Evolutionary conservation across 805 yeast species (phyloP).

Genomic region (Pichia nanzhaoensis): DNA sequence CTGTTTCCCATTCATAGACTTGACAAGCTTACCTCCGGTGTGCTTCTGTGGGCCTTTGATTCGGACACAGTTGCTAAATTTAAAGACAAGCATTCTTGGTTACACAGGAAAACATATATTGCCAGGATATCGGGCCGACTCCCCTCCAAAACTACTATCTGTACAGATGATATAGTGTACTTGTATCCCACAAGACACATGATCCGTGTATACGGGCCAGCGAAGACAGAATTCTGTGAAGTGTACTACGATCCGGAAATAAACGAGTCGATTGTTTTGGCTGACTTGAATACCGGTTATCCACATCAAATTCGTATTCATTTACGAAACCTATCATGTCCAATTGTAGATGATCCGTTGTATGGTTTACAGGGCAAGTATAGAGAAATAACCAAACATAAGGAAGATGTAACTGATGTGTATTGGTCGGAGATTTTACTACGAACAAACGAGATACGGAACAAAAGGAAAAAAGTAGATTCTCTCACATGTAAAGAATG

Average conservation of each 20-base stretch:
- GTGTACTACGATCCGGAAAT: conserved; percentile 22
- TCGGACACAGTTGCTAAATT: conserved; percentile 22
- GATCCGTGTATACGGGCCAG: conserved; percentile 13
- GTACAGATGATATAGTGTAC: conserved; percentile 32
- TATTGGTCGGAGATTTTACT: conserved; percentile 10
- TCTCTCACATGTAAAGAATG: conserved; percentile 29
- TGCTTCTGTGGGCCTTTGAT: conserved; percentile 37
- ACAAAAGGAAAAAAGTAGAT: conserved; percentile 16
- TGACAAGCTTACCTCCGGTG: conserved; percentile 47
- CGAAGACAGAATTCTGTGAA: conserved; percentile 19
- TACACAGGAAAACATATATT: conserved; percentile 32
- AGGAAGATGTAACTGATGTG: conserved; percentile 6
- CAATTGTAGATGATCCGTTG: conserved; percentile 29
- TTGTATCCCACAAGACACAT: conserved; percentile 23
- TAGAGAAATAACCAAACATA: conserved; percentile 6
- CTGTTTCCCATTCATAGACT: conserved; percentile 39
- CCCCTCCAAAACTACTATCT: conserved; percentile 24
- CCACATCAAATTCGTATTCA: conserved; percentile 54
- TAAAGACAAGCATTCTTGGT: conserved; percentile 16
- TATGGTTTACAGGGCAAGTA: conserved; percentile 19
- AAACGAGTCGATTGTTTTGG: conserved; percentile 35
- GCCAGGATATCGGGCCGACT: conserved; percentile 38
- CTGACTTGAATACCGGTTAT: conserved; percentile 42
- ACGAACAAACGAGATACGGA: conserved; percentile 13
- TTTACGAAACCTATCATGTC: conserved; percentile 37